Evolutionary conservation across 179 eudicot species (phyloP), one percentile per base, ranked within the genome.

Genomic region (Gypsophila paniculata): DNA sequence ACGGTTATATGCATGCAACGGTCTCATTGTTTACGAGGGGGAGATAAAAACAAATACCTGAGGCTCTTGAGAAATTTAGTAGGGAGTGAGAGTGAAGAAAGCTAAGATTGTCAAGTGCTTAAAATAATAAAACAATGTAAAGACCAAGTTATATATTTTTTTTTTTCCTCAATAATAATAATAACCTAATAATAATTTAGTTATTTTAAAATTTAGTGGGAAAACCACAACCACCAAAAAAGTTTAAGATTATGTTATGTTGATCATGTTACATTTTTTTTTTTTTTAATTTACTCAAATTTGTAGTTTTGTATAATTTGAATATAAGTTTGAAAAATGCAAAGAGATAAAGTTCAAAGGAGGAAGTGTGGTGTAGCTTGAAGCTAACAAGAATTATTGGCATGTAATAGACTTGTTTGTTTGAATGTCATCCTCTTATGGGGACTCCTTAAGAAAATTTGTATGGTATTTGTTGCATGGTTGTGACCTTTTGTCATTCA

Each of bases 361-460:
- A 29, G 53, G 74, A 77, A 68, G 78, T 75, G 89, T 86, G 89
- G 89, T 78, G 85, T 51, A 79, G 82, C 78, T 85, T 81, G 51
- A 71, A 80, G 72, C 77, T 68, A 29, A 12, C 5, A 25, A 55
- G 25, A 63, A 78, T 21, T 72, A 25, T 73, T 76, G 82, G 80
- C 72, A 10, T 64, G 52, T 44, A 70, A 69, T 76, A 76, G 46
- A 70, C 2, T 49, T 17, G 14, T 49, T 75, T 51, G 36, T 48
- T 32, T 49, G 15, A 38, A 54, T 15, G 51, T 46, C 67, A 69
- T 79, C 77, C 73, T 61, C 23, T 70, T 53, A 53, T 54, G 3
- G 44, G 74, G 14, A 29, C 57, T 49, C 26, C 34, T 2, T 9
- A 39, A n/a, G 7, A 25, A 34, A 5, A 60, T 61, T 34, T 73